These are phyloP conservation scores for Globisporangium mamillatum DNA, from an alignment of 352 stramenopile genomes.

Conservation along the genomic window DNA sequence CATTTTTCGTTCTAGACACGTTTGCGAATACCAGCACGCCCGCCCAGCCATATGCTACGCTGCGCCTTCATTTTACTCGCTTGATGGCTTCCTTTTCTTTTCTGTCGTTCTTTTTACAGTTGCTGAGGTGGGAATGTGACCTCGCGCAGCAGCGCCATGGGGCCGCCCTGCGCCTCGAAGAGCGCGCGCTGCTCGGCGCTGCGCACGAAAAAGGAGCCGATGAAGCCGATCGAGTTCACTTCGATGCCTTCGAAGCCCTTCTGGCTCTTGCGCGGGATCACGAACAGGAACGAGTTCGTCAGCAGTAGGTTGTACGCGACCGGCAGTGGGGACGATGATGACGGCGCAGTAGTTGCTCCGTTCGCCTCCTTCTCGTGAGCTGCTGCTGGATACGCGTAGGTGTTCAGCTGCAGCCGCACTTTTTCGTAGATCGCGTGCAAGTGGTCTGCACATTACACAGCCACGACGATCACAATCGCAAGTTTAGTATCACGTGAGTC, in stretches of 20 bases:
- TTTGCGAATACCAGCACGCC: too few relatives aligned
- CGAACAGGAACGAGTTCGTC: conserved; percentile 67
- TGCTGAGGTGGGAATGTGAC: conserved; percentile 52
- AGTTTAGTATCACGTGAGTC: background rate
- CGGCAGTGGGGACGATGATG: conserved; percentile 16
- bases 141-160: conserved; percentile 53
- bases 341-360: background rate
- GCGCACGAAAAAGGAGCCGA: conserved; percentile 75
- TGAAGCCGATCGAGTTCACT: conserved; percentile 84
- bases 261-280: conserved; percentile 59
- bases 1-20: background rate
- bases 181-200: conserved; percentile 55
- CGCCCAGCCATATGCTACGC: background rate
- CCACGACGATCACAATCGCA: background rate
- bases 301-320: conserved; percentile 79
- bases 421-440: conserved; percentile 45
- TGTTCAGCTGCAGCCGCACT: conserved; percentile 48
- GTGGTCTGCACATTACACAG: conserved; percentile 20
- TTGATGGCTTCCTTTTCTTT: background rate
- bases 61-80: background rate
- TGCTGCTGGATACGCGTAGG: conserved; percentile 26
- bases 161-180: conserved; percentile 43
- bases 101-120: background rate
- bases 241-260: conserved; percentile 57
- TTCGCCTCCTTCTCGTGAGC: conserved; percentile 7